Base-by-base conservation (phyloP, 441 rosid species). In the Pelargonium myrrhifolium region DNA sequence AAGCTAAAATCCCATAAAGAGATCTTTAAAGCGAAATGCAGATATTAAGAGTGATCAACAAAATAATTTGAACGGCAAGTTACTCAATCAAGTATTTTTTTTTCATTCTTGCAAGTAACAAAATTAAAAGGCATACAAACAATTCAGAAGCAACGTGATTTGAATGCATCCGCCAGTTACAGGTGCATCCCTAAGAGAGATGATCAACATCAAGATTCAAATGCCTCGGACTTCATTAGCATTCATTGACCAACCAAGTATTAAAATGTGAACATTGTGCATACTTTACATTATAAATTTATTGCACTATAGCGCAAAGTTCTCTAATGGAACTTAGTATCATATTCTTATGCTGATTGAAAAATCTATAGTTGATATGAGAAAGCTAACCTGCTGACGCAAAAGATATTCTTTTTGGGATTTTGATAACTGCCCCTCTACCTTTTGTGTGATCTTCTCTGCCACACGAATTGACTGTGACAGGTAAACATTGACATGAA, bases 371-470 rank as follows among this genome's bases (percentile, higher is more conserved):
- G 60, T 56, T 51, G 35, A 72, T 62, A 20, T 39, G 56, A 70
- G 67, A 68, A 83, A 68, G 76, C 84, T 65, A 79, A 94, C 99
- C 94, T 94, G 99, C 80, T 92, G 98, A 49, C 98, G 98, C 75
- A 94, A 80, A 81, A 94, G 98, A 83, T 88, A 94, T 75, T 94
- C 99, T 82, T 93, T 93, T 81, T 92, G 99, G 65, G 99, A 92
- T 84, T 94, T 94, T 76, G 99, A 94, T 78, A 94, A 74, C 72
- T 94, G 99, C 65, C 99, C 98, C 78, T 94, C 98, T 69, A 94
- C 99, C 88, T 92, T 94, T 65, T 92, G 97, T 1, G 98, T 89
- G 60, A 94, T 94, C 83, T 94, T 94, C 87, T 94, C 99, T 42
- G 98, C 99, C 71, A 94, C 93, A 15, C 97, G 98, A 82, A 92